phyloP scores from a whole-genome alignment of 306 rosid species.

The Acacia melanoxylon region DNA sequence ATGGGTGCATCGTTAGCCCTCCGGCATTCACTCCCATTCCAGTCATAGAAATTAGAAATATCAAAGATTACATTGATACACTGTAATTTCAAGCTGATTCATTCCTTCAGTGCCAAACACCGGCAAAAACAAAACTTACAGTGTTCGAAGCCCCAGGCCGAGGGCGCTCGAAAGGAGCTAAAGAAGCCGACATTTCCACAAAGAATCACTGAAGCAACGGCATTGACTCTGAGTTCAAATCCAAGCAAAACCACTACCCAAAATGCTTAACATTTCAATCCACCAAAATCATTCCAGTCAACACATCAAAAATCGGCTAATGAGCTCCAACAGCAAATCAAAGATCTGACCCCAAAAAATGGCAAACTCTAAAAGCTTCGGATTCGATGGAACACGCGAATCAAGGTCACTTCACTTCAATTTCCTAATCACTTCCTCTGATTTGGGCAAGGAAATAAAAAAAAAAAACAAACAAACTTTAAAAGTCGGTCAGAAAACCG shows the following conservation, averaged over 20 bases:
- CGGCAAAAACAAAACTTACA: slow-evolving; percentile 32
- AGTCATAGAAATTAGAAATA: neutral
- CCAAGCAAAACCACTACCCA: slow-evolving; percentile 12
- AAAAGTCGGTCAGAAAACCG: neutral
- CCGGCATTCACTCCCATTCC: neutral
- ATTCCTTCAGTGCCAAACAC: slow-evolving; percentile 22
- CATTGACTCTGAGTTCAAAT: slow-evolving; percentile 31
- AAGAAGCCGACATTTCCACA: slow-evolving; percentile 61
- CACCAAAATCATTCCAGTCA: slow-evolving; percentile 10
- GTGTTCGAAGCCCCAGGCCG: slow-evolving; percentile 54
- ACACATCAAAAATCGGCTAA: slow-evolving; percentile 31
- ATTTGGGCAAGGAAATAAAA: neutral
- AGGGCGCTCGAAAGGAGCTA: slow-evolving; percentile 68
- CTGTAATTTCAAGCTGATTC: neutral
- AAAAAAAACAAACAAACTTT: too few species aligned
- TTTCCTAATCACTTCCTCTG: neutral
- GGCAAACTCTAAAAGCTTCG: neutral
- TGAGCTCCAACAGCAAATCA: neutral
- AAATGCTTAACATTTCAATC: slow-evolving; percentile 32
- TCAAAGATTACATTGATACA: neutral
- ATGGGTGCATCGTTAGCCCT: neutral
- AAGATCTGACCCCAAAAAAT: slow-evolving; percentile 26
- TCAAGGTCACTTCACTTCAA: neutral
- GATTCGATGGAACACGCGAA: neutral
- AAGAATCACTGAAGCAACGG: slow-evolving; percentile 25